Conservation (phyloP, 495 filamentous ascomycete species). For the Podospora anserina region DNA sequence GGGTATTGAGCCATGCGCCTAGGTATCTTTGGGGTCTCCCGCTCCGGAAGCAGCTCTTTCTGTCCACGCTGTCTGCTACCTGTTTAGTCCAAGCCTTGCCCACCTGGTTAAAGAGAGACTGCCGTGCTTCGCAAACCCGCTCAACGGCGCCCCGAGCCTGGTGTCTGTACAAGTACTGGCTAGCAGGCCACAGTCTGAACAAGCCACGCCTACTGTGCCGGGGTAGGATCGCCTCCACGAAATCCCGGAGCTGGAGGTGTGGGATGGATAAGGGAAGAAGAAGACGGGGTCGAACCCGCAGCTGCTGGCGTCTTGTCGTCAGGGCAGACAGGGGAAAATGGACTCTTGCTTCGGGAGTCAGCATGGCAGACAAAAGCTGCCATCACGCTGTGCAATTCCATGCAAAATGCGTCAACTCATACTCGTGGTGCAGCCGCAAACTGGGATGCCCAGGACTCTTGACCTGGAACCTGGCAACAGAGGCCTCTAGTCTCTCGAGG, state of each 20-base stretch:
- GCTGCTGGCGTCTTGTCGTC: conserved; percentile 9
- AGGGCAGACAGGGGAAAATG: conserved; percentile 7
- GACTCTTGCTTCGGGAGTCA: background rate
- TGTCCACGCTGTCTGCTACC: conserved; percentile 8
- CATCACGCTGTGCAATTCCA: background rate
- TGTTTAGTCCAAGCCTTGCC: conserved; percentile 4
- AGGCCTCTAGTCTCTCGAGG: background rate
- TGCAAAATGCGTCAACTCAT: background rate
- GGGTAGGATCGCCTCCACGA: conserved; percentile 3
- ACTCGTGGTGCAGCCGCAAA: background rate
- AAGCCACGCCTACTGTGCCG: conserved; percentile 2
- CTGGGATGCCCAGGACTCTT: background rate
- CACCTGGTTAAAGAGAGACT: background rate
- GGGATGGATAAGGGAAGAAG: conserved; percentile 8
- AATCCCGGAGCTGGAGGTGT: conserved; percentile 13
- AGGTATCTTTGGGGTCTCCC: conserved; percentile 9
- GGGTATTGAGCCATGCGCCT: background rate
- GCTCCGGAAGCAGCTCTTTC: conserved; percentile 6
- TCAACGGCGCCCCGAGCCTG: background rate
- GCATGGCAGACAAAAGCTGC: background rate
- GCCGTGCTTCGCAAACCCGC: conserved; percentile 1
- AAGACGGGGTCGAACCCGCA: background rate
- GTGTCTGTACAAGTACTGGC: background rate
- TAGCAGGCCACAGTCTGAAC: conserved; percentile 7
- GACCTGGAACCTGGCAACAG: background rate